These are phyloP conservation scores for Fusarium fujikuroi DNA, from an alignment of 2,329 filamentous ascomycete species.

Conservation along the genomic window DNA sequence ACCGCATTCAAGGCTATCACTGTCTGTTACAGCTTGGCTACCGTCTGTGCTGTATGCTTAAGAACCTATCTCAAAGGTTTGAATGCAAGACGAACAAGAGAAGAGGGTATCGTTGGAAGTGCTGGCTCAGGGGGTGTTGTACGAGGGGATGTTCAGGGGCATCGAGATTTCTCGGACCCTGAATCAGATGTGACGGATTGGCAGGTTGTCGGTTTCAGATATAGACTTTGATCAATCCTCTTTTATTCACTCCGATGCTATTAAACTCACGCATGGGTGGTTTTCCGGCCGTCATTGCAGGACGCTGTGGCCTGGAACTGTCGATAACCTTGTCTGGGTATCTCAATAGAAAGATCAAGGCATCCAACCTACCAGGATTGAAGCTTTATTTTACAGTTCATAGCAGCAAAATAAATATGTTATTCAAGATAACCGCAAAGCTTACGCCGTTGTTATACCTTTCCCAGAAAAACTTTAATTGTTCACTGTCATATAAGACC, in stretches of 20 bases:
- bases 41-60: conserved; percentile 56
- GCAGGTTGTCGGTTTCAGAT: conserved; percentile 68
- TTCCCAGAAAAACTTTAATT: neutral
- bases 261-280: too few relatives aligned
- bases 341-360: neutral
- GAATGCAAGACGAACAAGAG: conserved; percentile 55
- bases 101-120: conserved; percentile 59
- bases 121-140: conserved; percentile 55
- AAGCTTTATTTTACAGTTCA: neutral
- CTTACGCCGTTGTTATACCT: neutral
- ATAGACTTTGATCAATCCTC: conserved; percentile 53
- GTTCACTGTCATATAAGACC: neutral
- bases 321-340: neutral
- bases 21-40: conserved; percentile 64
- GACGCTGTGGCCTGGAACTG: too few relatives aligned
- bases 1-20: conserved; percentile 67
- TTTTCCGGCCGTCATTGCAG: neutral
- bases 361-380: neutral
- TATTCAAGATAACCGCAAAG: too few relatives aligned
- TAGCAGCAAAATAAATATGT: neutral
- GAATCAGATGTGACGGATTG: conserved; percentile 69
- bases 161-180: conserved; percentile 46
- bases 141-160: conserved; percentile 41
- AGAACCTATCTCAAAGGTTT: conserved; percentile 59
- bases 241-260: too few relatives aligned